Evolutionary conservation across 2,329 filamentous ascomycete genomes (phyloP), one percentile per base, ranked within the genome.

Genomic region (Trichoderma aggressivum): DNA sequence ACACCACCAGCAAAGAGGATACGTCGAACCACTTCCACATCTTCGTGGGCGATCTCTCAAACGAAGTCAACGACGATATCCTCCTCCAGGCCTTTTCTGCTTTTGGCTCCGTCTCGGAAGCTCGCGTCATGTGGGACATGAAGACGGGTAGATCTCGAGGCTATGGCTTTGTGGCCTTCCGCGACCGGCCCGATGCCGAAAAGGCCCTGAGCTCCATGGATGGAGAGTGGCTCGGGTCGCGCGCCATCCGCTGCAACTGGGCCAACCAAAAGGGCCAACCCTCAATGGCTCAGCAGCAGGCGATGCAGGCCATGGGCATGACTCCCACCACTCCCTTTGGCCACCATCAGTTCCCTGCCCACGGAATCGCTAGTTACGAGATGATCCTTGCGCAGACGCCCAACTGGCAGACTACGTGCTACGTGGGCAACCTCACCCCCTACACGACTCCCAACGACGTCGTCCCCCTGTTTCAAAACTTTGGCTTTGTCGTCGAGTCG

Each of bases 91-190:
- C 96, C 14, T 99, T 99, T 83, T 97, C 94, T 61, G 94, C 94
- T 58, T 99, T 98, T 81, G 96, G 96, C 53, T 93, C 91, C 14
- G 94, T 99, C 62, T 99, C 96, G 3, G 96, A 99, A 83, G 96
- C 96, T 72, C 94, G 96, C 78, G 96, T 99, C 74, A 99, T 99
- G 96, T 99, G 96, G 96, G 96, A 99, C 82, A 99, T 99, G 96
- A 99, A 99, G 88, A 99, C 96, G 43, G 96, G 96, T 75, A 91
- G 96, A 74, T 98, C 96, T 75, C 93, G 96, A 80, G 96, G 96
- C 72, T 99, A 99, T 79, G 96, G 96, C 14, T 99, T 99, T 79
- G 95, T 98, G 76, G 96, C 96, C 63, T 99, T 97, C 88, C 92
- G 95, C 74, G 96, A 99, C 74, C 93, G 95, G 74, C 85, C 89